Conservation (phyloP, 1,139 yeast species). For the Scheffersomyces parashehatae region DNA sequence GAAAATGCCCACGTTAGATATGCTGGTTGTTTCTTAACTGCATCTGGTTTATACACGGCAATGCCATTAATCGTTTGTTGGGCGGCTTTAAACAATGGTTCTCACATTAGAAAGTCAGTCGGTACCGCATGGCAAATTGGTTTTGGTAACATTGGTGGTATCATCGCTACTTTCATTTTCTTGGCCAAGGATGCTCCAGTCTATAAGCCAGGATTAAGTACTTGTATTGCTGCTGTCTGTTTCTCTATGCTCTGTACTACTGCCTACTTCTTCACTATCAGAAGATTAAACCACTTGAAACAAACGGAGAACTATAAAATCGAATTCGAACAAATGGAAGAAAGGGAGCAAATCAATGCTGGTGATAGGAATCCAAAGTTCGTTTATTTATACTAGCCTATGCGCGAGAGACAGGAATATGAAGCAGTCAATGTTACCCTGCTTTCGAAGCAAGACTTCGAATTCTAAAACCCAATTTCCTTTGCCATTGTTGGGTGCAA, state of each 20-base stretch:
- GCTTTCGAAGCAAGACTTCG: too few species aligned
- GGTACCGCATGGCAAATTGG: conserved; percentile 80
- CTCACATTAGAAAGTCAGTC: conserved; percentile 69
- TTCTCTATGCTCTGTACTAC: conserved; percentile 49
- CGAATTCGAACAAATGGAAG: conserved; percentile 46
- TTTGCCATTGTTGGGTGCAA: too few species aligned
- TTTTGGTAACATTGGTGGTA: conserved; percentile 83
- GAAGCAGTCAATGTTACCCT: too few species aligned
- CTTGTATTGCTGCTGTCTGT: conserved; percentile 52
- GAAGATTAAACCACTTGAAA: conserved; percentile 46
- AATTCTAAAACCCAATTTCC: too few species aligned
- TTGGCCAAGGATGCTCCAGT: conserved; percentile 58
- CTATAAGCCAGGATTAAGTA: conserved; percentile 57
- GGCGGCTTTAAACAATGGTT: conserved; percentile 66
- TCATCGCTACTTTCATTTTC: conserved; percentile 66
- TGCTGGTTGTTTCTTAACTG: conserved; percentile 70
- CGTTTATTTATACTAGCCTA: conserved; percentile 32
- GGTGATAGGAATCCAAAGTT: conserved; percentile 74
- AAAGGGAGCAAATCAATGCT: conserved; percentile 47
- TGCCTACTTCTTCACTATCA: conserved; percentile 42
- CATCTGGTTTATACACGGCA: conserved; percentile 65
- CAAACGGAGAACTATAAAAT: conserved; percentile 33
- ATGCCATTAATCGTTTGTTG: conserved; percentile 80
- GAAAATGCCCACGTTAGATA: conserved; percentile 48
- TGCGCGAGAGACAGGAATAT: too few species aligned